Evolutionary conservation across 1,139 yeast genomes (phyloP).

Genomic region (Geotrichum bryndzae): DNA sequence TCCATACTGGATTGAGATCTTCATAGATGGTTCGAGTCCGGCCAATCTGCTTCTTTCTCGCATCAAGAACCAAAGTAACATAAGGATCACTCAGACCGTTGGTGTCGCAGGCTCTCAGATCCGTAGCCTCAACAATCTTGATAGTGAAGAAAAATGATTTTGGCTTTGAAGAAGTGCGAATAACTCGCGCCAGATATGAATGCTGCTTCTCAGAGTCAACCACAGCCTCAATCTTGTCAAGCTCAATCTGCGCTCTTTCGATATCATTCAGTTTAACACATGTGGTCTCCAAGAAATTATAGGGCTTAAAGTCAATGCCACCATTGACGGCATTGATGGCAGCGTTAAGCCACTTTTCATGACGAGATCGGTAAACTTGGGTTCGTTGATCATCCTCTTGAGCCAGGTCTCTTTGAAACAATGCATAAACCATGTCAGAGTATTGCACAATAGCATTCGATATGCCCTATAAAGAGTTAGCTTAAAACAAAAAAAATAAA

Average conservation of each 20-base stretch:
- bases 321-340: slow-evolving; percentile 43
- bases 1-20: slow-evolving; percentile 71
- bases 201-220: slow-evolving; percentile 61
- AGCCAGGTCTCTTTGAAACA: slow-evolving; percentile 45
- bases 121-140: slow-evolving; percentile 63
- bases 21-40: slow-evolving; percentile 62
- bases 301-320: slow-evolving; percentile 45
- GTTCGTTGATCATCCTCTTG: slow-evolving; percentile 33
- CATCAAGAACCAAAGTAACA: slow-evolving; percentile 61
- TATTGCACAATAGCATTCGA: slow-evolving; percentile 57
- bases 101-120: slow-evolving; percentile 49
- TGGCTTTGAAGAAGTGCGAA: slow-evolving; percentile 33
- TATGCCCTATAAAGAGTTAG: slow-evolving; percentile 36
- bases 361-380: slow-evolving; percentile 28
- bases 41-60: slow-evolving; percentile 54
- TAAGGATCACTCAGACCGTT: slow-evolving; percentile 60
- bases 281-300: slow-evolving; percentile 55
- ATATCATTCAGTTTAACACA: slow-evolving; percentile 75
- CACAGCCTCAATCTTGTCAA: slow-evolving; percentile 55
- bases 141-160: slow-evolving; percentile 58
- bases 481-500: neutral
- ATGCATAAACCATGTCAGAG: slow-evolving; percentile 43
- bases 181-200: slow-evolving; percentile 37
- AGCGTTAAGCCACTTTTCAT: slow-evolving; percentile 37
- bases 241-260: slow-evolving; percentile 52